phyloP scores from a whole-genome alignment of 164 flowering plant species.

The Cinnamomum chago region DNA sequence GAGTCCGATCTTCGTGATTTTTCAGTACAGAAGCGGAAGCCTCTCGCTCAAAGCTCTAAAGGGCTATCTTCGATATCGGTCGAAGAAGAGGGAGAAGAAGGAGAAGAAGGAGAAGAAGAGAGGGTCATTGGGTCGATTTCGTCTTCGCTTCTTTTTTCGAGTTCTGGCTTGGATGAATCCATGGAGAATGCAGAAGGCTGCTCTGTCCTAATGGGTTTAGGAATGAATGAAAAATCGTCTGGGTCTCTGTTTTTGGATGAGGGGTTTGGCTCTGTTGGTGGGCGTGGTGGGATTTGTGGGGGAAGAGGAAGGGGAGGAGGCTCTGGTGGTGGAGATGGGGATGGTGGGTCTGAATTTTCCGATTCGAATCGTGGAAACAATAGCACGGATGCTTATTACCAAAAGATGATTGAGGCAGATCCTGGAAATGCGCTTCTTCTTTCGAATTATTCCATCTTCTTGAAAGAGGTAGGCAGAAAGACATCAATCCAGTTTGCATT shows the following conservation, averaged over 20 bases:
- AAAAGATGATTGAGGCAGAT: conserved; percentile 54
- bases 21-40: conserved; percentile 17
- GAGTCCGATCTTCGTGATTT: conserved; percentile 36
- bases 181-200: conserved; percentile 13
- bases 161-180: conserved; percentile 26
- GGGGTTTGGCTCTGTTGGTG: neutral
- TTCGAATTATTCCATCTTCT: conserved; percentile 57
- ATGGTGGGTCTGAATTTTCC: conserved; percentile 1
- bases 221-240: neutral
- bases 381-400: conserved; percentile 40
- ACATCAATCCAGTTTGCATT: neutral
- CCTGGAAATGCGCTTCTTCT: conserved; percentile 55
- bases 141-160: conserved; percentile 23
- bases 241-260: neutral
- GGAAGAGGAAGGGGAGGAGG: conserved; percentile 8
- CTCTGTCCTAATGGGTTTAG: neutral
- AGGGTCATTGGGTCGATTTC: conserved; percentile 7
- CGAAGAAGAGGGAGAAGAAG: conserved; percentile 19
- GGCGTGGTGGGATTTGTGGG: conserved; percentile 6
- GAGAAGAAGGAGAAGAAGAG: conserved; percentile 10
- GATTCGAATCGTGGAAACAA: conserved; percentile 11
- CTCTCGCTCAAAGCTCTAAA: neutral
- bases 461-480: conserved; percentile 46
- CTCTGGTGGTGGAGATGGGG: neutral
- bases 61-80: conserved; percentile 10